phyloP scores from a whole-genome alignment of 345 rosid genomes.

The Acer negundo region DNA sequence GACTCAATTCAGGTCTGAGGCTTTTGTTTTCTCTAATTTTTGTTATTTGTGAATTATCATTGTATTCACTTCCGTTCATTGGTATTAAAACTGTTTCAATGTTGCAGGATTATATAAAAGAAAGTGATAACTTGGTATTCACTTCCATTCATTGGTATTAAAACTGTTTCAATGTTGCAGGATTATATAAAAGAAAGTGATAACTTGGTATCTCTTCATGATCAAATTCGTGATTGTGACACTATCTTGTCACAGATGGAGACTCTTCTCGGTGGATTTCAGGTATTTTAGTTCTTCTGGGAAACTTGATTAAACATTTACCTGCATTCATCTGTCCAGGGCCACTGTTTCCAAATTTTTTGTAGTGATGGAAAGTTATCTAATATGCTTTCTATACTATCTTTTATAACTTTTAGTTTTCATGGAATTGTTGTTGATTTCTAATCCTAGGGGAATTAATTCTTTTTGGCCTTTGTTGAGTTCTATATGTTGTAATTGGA shows the following conservation, averaged over 20 bases:
- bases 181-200: constrained; percentile 98
- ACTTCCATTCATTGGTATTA: neutral
- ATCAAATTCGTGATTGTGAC: constrained; percentile 96
- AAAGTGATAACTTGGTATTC: constrained; percentile 94
- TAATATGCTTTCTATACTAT: neutral
- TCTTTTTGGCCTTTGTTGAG: neutral
- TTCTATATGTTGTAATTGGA: constrained; percentile 9
- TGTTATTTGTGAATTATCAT: neutral
- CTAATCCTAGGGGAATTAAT: neutral
- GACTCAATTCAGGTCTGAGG: constrained; percentile 83
- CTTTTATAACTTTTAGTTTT: neutral
- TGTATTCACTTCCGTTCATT: neutral
- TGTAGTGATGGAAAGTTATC: neutral
- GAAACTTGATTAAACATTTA: neutral
- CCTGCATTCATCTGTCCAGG: constrained; percentile 2
- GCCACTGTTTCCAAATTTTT: neutral
- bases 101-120: constrained; percentile 89
- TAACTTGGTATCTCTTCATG: constrained; percentile 91
- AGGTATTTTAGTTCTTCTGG: constrained; percentile 45
- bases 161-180: constrained; percentile 41
- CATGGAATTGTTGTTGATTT: neutral
- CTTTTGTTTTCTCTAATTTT: neutral
- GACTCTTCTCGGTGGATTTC: constrained; percentile 93
- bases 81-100: constrained; percentile 12
- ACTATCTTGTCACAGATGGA: constrained; percentile 95